A percentile compares a stretch with the other conserved stretches of the same genome.
phyloP scores from a whole-genome alignment of 768 basidiomycete genomes.

The Holtermannia corniformis region DNA sequence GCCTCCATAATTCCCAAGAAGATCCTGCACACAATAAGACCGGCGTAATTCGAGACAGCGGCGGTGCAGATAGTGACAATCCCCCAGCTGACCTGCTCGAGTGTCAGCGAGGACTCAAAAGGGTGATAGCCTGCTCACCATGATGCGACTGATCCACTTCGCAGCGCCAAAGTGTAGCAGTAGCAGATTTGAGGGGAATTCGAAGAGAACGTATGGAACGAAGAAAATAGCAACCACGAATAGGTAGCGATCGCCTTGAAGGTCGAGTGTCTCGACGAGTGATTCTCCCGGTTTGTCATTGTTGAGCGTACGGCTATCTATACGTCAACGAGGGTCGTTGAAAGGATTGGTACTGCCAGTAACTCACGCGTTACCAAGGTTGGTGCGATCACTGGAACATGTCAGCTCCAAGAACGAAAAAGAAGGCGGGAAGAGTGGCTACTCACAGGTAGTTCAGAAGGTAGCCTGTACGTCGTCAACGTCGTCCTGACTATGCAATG shows the following conservation, averaged over 20 bases:
- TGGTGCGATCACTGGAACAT: conserved; percentile 13
- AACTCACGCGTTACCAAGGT: conserved; percentile 20
- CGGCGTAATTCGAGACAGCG: conserved; percentile 3
- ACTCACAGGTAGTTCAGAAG: conserved; percentile 10
- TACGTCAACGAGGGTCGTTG: not conserved
- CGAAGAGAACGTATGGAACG: conserved; percentile 26
- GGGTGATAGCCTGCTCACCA: no score
- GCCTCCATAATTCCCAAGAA: conserved; percentile 12
- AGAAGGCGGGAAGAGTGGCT: not conserved
- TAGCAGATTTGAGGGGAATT: conserved; percentile 23
- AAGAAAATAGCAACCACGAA: conserved; percentile 28
- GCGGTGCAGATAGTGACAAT: conserved; percentile 21
- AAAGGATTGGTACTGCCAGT: not conserved
- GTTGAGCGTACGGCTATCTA: conserved; percentile 20
- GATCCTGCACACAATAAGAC: conserved; percentile 7
- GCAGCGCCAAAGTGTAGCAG: conserved; percentile 20
- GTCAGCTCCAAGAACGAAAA: no score
- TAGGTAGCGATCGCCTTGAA: conserved; percentile 20
- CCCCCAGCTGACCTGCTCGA: not conserved
- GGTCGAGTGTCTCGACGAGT: conserved; percentile 16
- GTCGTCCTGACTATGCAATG: not conserved
- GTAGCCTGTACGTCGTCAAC: not conserved
- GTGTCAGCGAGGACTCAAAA: conserved; percentile 21
- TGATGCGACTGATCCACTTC: conserved; percentile 24
- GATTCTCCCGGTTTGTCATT: conserved; percentile 26